A percentile compares a stretch with the other conserved stretches of the same genome.
Conservation (phyloP, 192 early-diverging fungal species). For the Jimgerdemannia flammicorona region DNA sequence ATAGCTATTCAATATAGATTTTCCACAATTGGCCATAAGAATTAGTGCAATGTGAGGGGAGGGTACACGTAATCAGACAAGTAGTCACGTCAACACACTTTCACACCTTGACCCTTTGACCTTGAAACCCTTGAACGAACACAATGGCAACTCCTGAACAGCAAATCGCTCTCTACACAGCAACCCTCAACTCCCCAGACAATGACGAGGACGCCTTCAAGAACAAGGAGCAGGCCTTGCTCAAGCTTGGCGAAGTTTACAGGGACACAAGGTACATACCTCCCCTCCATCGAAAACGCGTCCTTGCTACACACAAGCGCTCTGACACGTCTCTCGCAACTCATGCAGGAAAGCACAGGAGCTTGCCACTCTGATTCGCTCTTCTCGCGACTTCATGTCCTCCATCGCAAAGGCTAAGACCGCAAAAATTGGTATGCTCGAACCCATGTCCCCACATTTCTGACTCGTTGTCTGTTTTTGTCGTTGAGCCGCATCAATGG, state of each 20-base stretch:
- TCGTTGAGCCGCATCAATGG: too few relatives aligned
- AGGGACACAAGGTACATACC: conserved; percentile 54
- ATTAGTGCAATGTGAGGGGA: neutral
- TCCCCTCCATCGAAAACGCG: neutral
- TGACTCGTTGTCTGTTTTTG: too few relatives aligned
- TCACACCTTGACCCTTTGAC: neutral
- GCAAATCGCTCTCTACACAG: conserved; percentile 60
- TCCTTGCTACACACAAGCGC: neutral
- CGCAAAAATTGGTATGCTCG: conserved; percentile 74
- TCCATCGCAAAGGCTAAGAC: conserved; percentile 94
- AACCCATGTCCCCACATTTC: neutral
- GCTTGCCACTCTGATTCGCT: conserved; percentile 77
- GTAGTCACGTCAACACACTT: neutral
- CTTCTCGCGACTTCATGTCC: conserved; percentile 73
- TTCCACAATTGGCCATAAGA: neutral
- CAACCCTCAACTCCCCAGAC: conserved; percentile 43
- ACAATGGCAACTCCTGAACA: conserved; percentile 36
- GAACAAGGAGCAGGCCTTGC: conserved; percentile 63
- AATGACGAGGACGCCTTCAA: conserved; percentile 44
- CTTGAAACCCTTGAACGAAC: too few relatives aligned
- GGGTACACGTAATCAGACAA: neutral
- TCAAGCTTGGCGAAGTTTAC: conserved; percentile 75
- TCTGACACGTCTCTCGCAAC: conserved; percentile 43
- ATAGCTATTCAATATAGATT: too few relatives aligned
- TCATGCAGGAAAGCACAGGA: conserved; percentile 68